These are phyloP conservation scores for Hirschioporus abietinus DNA, from an alignment of 768 basidiomycete species.

Conservation along the genomic window DNA sequence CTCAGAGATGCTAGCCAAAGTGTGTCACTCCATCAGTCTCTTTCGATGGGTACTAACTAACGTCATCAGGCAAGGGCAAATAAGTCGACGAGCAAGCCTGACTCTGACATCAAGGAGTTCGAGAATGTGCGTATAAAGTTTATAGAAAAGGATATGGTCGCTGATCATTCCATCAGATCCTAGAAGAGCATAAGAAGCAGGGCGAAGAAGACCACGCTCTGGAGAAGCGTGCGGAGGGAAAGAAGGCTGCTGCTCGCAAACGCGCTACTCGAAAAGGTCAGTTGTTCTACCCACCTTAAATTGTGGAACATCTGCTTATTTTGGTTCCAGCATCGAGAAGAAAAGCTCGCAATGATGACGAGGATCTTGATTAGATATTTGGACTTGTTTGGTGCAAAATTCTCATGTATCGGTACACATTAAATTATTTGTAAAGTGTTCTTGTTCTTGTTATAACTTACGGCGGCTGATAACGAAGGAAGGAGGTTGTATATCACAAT, in stretches of 20 bases:
- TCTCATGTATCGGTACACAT: not conserved
- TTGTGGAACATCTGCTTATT: not conserved
- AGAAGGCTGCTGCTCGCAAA: constrained; percentile 77
- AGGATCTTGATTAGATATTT: not conserved
- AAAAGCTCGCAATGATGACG: not conserved
- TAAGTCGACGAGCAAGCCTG: constrained; percentile 89
- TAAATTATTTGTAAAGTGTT: not conserved
- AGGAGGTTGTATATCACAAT: too few species aligned
- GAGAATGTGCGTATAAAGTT: constrained; percentile 52
- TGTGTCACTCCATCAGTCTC: constrained; percentile 21
- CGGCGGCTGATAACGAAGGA: too few species aligned
- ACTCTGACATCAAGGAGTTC: constrained; percentile 92
- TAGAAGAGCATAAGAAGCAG: constrained; percentile 76
- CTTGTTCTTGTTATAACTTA: too few species aligned
- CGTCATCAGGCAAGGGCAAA: constrained; percentile 67
- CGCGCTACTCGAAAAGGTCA: constrained; percentile 47
- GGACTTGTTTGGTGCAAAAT: not conserved
- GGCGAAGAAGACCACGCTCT: constrained; percentile 91
- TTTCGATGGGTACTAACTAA: constrained; percentile 2
- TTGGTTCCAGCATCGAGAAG: not conserved
- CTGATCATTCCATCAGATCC: constrained; percentile 45
- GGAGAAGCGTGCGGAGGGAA: constrained; percentile 79
- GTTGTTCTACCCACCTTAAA: constrained; percentile 10
- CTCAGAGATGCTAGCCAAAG: constrained; percentile 88
- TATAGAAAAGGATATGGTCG: constrained; percentile 7